These are phyloP conservation scores for Solanum pinnatisectum DNA, from an alignment of 257 asterid species.

Conservation along the genomic window DNA sequence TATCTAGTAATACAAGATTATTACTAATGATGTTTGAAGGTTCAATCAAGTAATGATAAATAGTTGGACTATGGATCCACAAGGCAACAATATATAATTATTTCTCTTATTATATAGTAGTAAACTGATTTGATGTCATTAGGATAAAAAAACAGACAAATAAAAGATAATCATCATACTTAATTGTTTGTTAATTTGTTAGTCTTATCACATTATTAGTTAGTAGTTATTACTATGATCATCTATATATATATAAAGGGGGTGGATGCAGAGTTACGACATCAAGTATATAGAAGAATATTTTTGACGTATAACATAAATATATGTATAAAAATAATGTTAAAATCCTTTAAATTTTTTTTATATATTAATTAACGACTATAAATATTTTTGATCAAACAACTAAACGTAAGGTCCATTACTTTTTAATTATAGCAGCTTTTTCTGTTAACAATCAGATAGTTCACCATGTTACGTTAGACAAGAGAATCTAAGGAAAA, in stretches of 20 bases:
- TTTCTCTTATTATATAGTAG: background rate
- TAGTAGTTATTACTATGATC: background rate
- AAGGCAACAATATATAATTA: background rate
- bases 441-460: background rate
- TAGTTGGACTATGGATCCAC: background rate
- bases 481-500: background rate
- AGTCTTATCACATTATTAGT: background rate
- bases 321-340: too few relatives aligned
- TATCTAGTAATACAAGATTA: background rate
- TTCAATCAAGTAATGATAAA: background rate
- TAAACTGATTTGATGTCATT: background rate
- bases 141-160: background rate
- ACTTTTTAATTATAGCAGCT: background rate
- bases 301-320: too few relatives aligned
- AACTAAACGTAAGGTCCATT: background rate
- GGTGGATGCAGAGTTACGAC: rapidly evolving
- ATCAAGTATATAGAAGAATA: rapidly evolving
- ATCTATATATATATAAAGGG: too few relatives aligned
- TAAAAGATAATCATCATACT: background rate
- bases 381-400: background rate
- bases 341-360: too few relatives aligned
- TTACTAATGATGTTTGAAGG: background rate
- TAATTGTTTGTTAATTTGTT: background rate
- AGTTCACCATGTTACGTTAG: background rate
- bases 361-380: background rate